Percentiles rank a stretch among this genome's conserved stretches.
These are phyloP conservation scores for Arbutus unedo DNA, from an alignment of 148 eudicot genomes.

Conservation along the genomic window DNA sequence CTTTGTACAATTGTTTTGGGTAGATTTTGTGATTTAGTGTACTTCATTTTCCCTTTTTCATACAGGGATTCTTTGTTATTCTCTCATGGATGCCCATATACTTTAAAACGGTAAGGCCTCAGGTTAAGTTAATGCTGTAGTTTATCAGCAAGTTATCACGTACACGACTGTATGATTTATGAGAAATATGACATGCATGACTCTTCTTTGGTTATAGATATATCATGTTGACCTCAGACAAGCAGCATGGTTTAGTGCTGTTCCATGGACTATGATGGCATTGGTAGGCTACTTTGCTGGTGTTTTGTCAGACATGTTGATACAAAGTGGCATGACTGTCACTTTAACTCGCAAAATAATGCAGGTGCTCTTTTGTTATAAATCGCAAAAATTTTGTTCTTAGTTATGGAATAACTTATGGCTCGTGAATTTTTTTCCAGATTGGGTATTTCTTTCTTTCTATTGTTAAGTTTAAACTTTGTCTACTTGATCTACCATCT, in stretches of 20 bases:
- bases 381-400: not conserved
- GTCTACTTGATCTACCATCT: not conserved
- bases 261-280: slow-evolving; percentile 97
- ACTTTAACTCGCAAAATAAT: slow-evolving; percentile 85
- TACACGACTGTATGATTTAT: not conserved
- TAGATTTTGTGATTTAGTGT: not conserved
- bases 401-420: not conserved
- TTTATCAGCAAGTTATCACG: not conserved
- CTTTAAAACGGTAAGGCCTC: slow-evolving; percentile 64
- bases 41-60: slow-evolving; percentile 8
- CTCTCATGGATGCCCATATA: slow-evolving; percentile 97
- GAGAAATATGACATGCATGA: not conserved
- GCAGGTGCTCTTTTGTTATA: slow-evolving; percentile 51
- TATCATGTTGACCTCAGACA: slow-evolving; percentile 84
- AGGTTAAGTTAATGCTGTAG: not conserved
- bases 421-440: not conserved
- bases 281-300: slow-evolving; percentile 84
- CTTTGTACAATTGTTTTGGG: not conserved
- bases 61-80: slow-evolving; percentile 91
- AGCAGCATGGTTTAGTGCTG: slow-evolving; percentile 99
- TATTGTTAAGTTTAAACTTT: not conserved
- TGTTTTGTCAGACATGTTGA: slow-evolving; percentile 68
- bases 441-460: not conserved
- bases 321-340: slow-evolving; percentile 63
- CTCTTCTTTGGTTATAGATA: slow-evolving; percentile 42